Base-by-base conservation (phyloP, 140 eudicot genomes). In the Ambrosia hybrid region DNA sequence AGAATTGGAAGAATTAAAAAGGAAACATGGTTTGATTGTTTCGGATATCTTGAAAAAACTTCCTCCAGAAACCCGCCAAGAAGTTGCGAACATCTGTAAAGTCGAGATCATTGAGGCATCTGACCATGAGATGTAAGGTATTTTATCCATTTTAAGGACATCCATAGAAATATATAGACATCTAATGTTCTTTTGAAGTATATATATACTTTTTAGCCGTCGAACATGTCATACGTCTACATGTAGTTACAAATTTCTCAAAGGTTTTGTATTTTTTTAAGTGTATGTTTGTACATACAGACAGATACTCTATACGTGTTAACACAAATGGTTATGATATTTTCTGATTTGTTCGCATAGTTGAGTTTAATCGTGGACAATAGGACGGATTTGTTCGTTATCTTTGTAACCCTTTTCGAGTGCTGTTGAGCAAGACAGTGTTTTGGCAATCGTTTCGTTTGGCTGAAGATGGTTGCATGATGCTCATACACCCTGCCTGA, bases 1-100 rank as follows among this genome's bases (percentile, higher is more conserved):
- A 71, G 97, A 91, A 80, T 73, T 95, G 33, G 90, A 91, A 51
- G 96, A 88, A 61, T 82, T 91, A 2, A 86, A 66, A 79, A 80
- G 60, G 86, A 88, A 86, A 82, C 99, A 95, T 45, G 85, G 82
- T 5, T 49, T 52, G 65, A 77, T 76, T 46, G 80, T 91, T 14
- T 83, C 78, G 12, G 82, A 83, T 73, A 46, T 91, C 17, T 39
- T 91, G 68, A 84, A 77, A 71, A 86, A 79, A 51, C 87, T 86
- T 70, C 76, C 88, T n/a, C 89, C 81, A 4, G 82, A 85, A 81
- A 79, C 79, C 5, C 87, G 88, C 67, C 52, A 58, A 38, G 83
- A 75, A 80, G 86, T 91, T 58, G 73, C 75, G 26, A 60, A 78
- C 14, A 71, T 77, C 16, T 86, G 95, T 78, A 79, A 83, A 69